Evolutionary conservation across 1,284 basidiomycete genomes (phyloP).

Genomic region (Cutaneotrichosporon arboriforme): DNA sequence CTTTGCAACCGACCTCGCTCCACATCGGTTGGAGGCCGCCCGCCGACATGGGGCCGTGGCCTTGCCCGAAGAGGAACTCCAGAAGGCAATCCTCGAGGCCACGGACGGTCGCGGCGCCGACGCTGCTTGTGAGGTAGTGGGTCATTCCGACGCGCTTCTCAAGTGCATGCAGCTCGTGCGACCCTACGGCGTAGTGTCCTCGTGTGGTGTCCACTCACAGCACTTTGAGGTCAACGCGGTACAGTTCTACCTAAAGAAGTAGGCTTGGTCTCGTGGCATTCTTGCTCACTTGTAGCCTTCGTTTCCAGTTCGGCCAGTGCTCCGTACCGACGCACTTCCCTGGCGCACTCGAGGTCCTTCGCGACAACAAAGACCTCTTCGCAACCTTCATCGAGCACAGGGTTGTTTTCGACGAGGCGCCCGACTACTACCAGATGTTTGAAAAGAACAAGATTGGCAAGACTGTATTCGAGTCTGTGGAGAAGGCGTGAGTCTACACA

Average conservation of each 20-base stretch:
- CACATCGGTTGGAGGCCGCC: constrained; percentile 26
- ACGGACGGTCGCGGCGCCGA: constrained; percentile 50
- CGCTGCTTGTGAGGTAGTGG: constrained; percentile 62
- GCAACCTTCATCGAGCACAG: constrained; percentile 41
- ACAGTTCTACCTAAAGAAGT: constrained; percentile 78
- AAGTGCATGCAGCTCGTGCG: constrained; percentile 70
- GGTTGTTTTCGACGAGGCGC: constrained; percentile 37
- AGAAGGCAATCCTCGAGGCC: constrained; percentile 27
- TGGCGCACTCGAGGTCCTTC: constrained; percentile 63
- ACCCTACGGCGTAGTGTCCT: constrained; percentile 71
- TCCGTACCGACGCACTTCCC: constrained; percentile 74
- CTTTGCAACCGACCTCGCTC: constrained; percentile 35
- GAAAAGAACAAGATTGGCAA: constrained; percentile 44
- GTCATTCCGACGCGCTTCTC: constrained; percentile 63
- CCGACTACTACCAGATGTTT: constrained; percentile 44
- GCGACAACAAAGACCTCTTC: constrained; percentile 39
- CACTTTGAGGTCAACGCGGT: constrained; percentile 53
- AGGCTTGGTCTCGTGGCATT: not conserved
- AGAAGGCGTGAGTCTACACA: no score
- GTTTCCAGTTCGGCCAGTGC: constrained; percentile 61
- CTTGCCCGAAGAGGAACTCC: constrained; percentile 28
- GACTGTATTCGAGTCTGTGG: constrained; percentile 41
- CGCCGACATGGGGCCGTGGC: constrained; percentile 46
- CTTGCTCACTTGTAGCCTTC: constrained; percentile 11
- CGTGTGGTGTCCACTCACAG: constrained; percentile 63